A percentile compares a stretch with the other conserved stretches of the same genome.
phyloP scores from a whole-genome alignment of 352 stramenopile species.

The Phytophthora tubulina region DNA sequence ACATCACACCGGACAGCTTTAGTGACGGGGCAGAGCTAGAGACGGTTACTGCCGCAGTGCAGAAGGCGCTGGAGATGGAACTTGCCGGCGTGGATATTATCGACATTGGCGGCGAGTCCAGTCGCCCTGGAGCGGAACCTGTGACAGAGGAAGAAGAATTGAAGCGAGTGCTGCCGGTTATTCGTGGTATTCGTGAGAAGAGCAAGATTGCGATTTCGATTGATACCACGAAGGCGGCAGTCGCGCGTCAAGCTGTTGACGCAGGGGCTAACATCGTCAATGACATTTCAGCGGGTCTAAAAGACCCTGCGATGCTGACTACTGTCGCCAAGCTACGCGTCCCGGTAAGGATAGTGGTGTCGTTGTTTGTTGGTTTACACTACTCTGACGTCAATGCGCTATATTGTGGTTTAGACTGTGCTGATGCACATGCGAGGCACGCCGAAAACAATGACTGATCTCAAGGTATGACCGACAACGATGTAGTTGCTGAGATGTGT shows the following conservation, averaged over 20 bases:
- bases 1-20: slow-evolving; percentile 99
- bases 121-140: slow-evolving; percentile 93
- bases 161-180: slow-evolving; percentile 93
- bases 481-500: neutral
- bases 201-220: slow-evolving; percentile 94
- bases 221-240: slow-evolving; percentile 95
- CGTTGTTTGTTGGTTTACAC: neutral
- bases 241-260: slow-evolving; percentile 91
- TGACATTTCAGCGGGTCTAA: slow-evolving; percentile 95
- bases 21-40: slow-evolving; percentile 73
- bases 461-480: slow-evolving; percentile 56
- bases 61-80: slow-evolving; percentile 91
- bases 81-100: slow-evolving; percentile 94
- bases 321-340: slow-evolving; percentile 89
- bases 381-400: neutral
- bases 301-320: slow-evolving; percentile 93
- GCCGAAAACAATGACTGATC: slow-evolving; percentile 95
- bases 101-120: slow-evolving; percentile 99
- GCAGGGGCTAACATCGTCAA: slow-evolving; percentile 98
- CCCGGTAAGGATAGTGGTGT: slow-evolving; percentile 49
- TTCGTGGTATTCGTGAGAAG: slow-evolving; percentile 86
- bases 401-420: slow-evolving; percentile 70
- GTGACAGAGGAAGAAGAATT: slow-evolving; percentile 94
- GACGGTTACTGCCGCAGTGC: slow-evolving; percentile 70
- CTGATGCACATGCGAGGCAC: slow-evolving; percentile 99